Conservation (phyloP, 2,329 filamentous ascomycete genomes). For the Fusarium sp. region DNA sequence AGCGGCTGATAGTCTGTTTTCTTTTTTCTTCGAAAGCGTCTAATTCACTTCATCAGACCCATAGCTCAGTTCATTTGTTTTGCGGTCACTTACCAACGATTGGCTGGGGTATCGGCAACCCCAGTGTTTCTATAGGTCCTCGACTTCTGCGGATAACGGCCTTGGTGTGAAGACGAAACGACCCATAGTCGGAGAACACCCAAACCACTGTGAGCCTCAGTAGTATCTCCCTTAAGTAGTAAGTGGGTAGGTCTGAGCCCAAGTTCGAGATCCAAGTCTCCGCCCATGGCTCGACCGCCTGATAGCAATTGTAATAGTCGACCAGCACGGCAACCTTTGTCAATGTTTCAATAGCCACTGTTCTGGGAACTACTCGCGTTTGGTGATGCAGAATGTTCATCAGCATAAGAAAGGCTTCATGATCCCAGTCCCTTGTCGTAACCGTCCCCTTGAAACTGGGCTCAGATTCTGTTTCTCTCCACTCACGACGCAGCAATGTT, state of each 20-base stretch:
- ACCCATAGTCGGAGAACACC: background rate
- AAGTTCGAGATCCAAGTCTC: background rate
- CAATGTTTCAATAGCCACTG: rapidly evolving
- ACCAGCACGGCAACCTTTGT: background rate
- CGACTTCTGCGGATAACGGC: too few species aligned
- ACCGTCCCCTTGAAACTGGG: background rate
- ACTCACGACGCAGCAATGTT: background rate
- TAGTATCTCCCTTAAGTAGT: background rate
- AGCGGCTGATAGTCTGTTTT: too few species aligned
- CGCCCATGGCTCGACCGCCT: background rate
- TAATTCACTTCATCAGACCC: too few species aligned
- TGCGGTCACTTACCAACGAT: too few species aligned
- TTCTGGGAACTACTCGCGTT: rapidly evolving
- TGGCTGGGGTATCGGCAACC: too few species aligned
- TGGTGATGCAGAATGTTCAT: background rate
- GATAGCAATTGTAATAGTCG: background rate
- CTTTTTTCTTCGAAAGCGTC: too few species aligned
- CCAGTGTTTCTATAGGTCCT: too few species aligned
- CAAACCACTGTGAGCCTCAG: rapidly evolving
- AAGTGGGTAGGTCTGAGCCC: rapidly evolving
- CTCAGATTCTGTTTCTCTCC: background rate
- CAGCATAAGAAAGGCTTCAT: background rate
- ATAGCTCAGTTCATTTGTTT: too few species aligned
- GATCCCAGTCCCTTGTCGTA: background rate
- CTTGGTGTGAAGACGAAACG: background rate